A percentile compares a stretch with the other conserved stretches of the same genome.
phyloP scores from a whole-genome alignment of 2,329 filamentous ascomycete genomes.

The Dichotomopilus funicola region DNA sequence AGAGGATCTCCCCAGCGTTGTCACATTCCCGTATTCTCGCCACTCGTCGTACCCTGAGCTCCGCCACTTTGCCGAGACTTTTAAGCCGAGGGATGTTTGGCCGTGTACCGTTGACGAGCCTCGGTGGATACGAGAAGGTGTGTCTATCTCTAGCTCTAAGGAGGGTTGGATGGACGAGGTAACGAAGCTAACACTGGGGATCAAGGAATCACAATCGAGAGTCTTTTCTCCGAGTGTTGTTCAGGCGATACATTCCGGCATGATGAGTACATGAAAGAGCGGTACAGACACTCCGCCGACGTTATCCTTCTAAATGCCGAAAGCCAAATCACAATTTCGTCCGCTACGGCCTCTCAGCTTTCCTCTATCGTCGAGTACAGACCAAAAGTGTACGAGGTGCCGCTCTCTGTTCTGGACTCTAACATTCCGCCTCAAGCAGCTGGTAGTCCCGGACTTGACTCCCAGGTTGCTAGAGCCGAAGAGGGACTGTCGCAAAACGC shows the following conservation, averaged over 20 bases:
- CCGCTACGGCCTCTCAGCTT: constrained; percentile 10
- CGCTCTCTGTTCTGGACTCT: no score
- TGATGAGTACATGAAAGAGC: constrained; percentile 52
- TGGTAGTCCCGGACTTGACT: neutral
- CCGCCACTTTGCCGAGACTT: constrained; percentile 58
- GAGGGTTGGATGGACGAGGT: neutral
- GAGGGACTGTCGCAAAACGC: neutral
- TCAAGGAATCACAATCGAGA: constrained; percentile 52
- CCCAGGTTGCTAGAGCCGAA: neutral
- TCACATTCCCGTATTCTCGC: constrained; percentile 75
- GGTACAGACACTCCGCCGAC: neutral
- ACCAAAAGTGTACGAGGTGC: neutral
- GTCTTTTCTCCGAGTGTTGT: constrained; percentile 66
- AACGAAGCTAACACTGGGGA: neutral
- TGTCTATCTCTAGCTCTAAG: neutral
- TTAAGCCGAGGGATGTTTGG: constrained; percentile 70
- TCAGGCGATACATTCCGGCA: constrained; percentile 55
- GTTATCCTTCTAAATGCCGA: neutral
- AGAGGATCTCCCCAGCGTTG: constrained; percentile 33
- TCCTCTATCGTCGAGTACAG: neutral
- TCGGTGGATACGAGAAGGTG: constrained; percentile 53
- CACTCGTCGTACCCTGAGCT: constrained; percentile 84
- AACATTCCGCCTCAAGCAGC: neutral
- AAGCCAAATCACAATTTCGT: constrained; percentile 16
- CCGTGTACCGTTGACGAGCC: constrained; percentile 68